These are phyloP conservation scores for Penicillium sp. DNA, from an alignment of 2,329 filamentous ascomycete species.

Conservation along the genomic window DNA sequence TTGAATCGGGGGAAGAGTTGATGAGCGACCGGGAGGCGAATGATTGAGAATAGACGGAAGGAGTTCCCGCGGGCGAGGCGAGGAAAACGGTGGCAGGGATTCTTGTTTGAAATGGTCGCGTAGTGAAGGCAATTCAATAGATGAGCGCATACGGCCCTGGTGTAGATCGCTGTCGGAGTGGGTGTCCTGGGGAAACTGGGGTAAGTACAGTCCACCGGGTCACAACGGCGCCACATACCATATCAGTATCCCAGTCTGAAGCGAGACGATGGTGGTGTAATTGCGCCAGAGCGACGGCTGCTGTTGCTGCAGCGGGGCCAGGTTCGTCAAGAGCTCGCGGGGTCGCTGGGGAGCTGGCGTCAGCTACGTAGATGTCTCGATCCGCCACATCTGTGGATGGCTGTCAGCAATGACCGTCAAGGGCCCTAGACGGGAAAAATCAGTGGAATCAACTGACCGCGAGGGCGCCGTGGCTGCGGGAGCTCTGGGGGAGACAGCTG, in stretches of 20 bases:
- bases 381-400: constrained; percentile 57
- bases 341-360: constrained; percentile 66
- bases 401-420: constrained; percentile 17
- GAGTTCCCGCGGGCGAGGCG: constrained; percentile 66
- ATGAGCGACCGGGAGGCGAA: constrained; percentile 82
- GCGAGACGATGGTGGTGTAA: constrained; percentile 76
- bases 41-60: constrained; percentile 75
- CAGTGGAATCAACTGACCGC: constrained; percentile 33
- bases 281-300: constrained; percentile 83
- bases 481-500: constrained; percentile 49
- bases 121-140: constrained; percentile 71
- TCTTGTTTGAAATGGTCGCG: constrained; percentile 70
- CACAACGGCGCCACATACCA: constrained; percentile 52
- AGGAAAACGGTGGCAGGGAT: constrained; percentile 63
- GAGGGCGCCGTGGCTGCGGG: constrained; percentile 33
- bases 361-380: constrained; percentile 65
- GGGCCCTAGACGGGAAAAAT: neutral
- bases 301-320: constrained; percentile 67
- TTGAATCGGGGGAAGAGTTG: constrained; percentile 81
- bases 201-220: constrained; percentile 16
- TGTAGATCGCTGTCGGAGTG: constrained; percentile 68
- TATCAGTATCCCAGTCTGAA: constrained; percentile 73
- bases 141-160: constrained; percentile 60
- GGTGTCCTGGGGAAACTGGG: constrained; percentile 56
- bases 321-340: constrained; percentile 69